Base-by-base conservation (phyloP, 345 rosid species). In the Eucalyptus dawsonii region DNA sequence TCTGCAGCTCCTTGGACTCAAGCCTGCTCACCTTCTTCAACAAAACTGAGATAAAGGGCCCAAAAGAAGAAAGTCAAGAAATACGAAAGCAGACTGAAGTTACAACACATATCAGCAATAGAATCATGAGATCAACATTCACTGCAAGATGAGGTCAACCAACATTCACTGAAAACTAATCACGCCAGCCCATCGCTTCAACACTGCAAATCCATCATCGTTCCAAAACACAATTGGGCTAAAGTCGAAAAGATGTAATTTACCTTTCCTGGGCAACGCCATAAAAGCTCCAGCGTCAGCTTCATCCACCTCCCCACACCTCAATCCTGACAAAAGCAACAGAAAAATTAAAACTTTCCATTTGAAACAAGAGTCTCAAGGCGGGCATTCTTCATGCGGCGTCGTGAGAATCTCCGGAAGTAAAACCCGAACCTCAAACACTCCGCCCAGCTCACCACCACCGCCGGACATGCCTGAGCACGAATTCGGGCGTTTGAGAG, bases 11-110 rank as follows among this genome's bases (percentile, higher is more conserved):
- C 62, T 65, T 80, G 56, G 88, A 53, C 90, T 89, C 93, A n/a
- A 93, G 67, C 50, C 89, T 93, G 88, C 92, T 92, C 62, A 89
- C 95, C 88, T 90, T 90, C 92, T 92, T 90, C 40, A 90, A 22
- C 50, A 90, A 58, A 81, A 90, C 91, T 90, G 89, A 37, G 27
- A 80, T 25, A 29, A 54, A 44, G 54, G n/a, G 25, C 29, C 62
- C 62, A 24, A 40, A 17, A 50, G 29, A 31, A 6, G 1, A 85
- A 12, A 62, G 40, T 42, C 50, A 45, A 56, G 87, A 62, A 54
- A 45, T n/a, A 47, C 88, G 29, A 34, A 50, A 27, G 65, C 56
- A 51, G 6, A 80, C 14, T 22, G 60, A 27, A 50, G 51, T 15
- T 7, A 81, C 42, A 16, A 11, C 29, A 45, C 22, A 88, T 13